A percentile compares a stretch with the other conserved stretches of the same genome.
phyloP scores from a whole-genome alignment of 164 flowering plant species.

The Macadamia tetraphylla region DNA sequence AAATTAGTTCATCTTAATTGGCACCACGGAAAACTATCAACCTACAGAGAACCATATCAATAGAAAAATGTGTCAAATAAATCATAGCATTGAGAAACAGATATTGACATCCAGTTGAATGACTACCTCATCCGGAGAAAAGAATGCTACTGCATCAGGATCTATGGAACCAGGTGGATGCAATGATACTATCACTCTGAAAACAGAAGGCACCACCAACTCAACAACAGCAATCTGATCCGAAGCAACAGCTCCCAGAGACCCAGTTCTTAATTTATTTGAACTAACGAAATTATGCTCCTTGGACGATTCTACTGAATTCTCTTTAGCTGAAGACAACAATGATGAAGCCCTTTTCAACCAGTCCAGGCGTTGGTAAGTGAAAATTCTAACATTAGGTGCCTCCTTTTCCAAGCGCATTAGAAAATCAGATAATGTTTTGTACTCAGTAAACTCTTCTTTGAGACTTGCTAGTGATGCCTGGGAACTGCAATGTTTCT shows the following conservation, averaged over 20 bases:
- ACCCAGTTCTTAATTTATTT: constrained; percentile 36
- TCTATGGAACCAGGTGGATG: constrained; percentile 83
- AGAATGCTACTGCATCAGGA: constrained; percentile 97
- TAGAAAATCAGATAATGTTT: constrained; percentile 52
- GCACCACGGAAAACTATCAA: too few species aligned
- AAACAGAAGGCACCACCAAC: constrained; percentile 65
- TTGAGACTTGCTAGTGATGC: constrained; percentile 16
- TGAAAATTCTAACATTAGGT: constrained; percentile 46
- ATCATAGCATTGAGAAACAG: not conserved
- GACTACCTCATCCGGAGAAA: constrained; percentile 94
- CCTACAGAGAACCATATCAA: too few species aligned
- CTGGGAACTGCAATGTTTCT: constrained; percentile 48
- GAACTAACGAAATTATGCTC: constrained; percentile 41
- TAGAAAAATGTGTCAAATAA: too few species aligned
- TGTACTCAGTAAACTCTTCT: constrained; percentile 47
- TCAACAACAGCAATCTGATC: constrained; percentile 78
- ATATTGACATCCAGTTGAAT: not conserved
- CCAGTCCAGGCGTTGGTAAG: constrained; percentile 82
- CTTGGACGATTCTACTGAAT: constrained; percentile 37
- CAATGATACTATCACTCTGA: constrained; percentile 78
- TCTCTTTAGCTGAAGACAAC: constrained; percentile 42
- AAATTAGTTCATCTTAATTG: too few species aligned
- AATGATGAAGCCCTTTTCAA: constrained; percentile 66
- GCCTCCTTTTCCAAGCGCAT: constrained; percentile 50
- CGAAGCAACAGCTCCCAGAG: constrained; percentile 24